Percentiles rank a stretch among this genome's conserved stretches.
phyloP scores from a whole-genome alignment of 345 rosid species.

The Rhodomyrtus tomentosa region DNA sequence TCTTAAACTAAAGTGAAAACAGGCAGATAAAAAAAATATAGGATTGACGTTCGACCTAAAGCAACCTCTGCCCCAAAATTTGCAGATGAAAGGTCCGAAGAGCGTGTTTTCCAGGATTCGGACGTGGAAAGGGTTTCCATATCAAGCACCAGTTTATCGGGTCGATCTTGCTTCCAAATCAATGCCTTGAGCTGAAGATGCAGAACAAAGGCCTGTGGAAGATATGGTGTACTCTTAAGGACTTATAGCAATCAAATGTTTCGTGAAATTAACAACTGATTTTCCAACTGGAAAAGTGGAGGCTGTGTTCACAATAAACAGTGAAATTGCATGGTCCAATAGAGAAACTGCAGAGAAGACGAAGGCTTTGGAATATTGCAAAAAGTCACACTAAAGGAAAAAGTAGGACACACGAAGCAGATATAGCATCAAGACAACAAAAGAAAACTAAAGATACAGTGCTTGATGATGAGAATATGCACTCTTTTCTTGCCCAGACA shows the following conservation, averaged over 20 bases:
- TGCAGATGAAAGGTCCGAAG: slow-evolving; percentile 37
- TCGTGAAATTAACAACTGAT: neutral
- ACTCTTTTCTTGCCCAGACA: neutral
- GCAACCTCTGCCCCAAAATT: slow-evolving; percentile 55
- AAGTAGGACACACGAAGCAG: neutral
- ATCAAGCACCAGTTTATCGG: slow-evolving; percentile 20
- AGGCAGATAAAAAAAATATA: neutral
- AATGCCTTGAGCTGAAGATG: slow-evolving; percentile 49
- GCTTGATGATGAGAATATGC: neutral
- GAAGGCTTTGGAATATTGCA: neutral
- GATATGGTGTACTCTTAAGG: neutral
- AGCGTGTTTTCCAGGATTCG: slow-evolving; percentile 20
- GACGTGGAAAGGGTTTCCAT: slow-evolving; percentile 5
- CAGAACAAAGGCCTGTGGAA: slow-evolving; percentile 31
- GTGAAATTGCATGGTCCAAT: neutral
- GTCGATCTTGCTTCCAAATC: slow-evolving; percentile 24
- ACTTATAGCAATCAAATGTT: neutral
- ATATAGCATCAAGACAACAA: neutral
- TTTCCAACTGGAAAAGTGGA: neutral
- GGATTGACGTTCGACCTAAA: slow-evolving; percentile 23
- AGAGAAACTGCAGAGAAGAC: neutral
- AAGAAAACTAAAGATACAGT: neutral
- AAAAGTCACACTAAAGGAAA: neutral
- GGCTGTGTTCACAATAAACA: neutral
- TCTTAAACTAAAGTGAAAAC: neutral